phyloP scores from a whole-genome alignment of 805 yeast species.

The Candida coquimbonensis region DNA sequence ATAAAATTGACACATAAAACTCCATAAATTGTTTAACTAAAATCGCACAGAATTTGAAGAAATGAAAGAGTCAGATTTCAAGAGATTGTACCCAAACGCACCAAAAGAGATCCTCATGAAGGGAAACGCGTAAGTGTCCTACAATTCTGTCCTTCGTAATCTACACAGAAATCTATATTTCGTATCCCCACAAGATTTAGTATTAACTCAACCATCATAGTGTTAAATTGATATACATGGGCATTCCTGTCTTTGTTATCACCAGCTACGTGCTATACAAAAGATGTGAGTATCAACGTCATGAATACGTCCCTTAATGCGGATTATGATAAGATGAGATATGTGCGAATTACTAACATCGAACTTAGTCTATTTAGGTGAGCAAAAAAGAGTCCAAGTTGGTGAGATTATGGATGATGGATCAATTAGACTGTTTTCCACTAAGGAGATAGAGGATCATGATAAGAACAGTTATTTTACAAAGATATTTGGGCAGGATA shows the following conservation, averaged over 20 bases:
- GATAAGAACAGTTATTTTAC: constrained; percentile 18
- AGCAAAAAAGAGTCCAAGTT: constrained; percentile 18
- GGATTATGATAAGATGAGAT: no score
- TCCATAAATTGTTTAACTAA: no score
- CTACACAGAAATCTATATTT: no score
- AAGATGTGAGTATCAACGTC: constrained; percentile 11
- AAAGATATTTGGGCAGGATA: constrained; percentile 18
- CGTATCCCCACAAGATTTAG: no score
- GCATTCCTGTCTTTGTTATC: constrained; percentile 15
- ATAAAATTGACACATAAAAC: no score
- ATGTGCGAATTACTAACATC: no score
- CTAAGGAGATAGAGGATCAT: constrained; percentile 16
- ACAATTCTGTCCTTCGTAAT: no score
- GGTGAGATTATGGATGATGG: constrained; percentile 23
- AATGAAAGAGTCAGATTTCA: constrained; percentile 19
- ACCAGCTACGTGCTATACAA: constrained; percentile 16
- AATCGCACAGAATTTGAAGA: no score
- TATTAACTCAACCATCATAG: background rate
- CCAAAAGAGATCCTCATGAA: constrained; percentile 17
- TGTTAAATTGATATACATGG: constrained; percentile 19
- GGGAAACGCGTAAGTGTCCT: constrained; percentile 13
- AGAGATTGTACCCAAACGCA: constrained; percentile 15
- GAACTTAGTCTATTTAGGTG: constrained; percentile 13
- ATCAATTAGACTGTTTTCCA: constrained; percentile 14
- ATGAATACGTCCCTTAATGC: no score